Base-by-base conservation (phyloP, 2,329 filamentous ascomycete species). In the Penicillium sp. region DNA sequence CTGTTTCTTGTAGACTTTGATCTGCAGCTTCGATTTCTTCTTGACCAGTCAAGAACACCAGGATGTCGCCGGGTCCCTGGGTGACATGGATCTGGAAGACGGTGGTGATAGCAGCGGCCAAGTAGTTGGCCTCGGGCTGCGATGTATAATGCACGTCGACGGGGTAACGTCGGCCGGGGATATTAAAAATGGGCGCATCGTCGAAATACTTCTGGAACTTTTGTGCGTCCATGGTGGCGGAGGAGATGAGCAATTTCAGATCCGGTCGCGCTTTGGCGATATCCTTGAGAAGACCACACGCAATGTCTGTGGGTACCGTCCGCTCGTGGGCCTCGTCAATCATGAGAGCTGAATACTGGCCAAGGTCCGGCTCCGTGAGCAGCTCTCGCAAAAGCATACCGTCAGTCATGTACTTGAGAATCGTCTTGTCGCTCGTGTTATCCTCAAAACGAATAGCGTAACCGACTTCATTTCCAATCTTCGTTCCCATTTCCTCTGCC, bases 291-390 rank as follows among this genome's bases (percentile, higher is more conserved):
- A 99, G 74, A 9, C 90, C 91, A 52, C 96, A 83, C 7, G 97
- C 74, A 50, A 99, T 92, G 71, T 99, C 94, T 0, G 93, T 96
- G 46, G 91, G 86, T 0, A 97, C 82, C 0, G 91, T 96, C 60
- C 94, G 82, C 70, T 99, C 94, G 82, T 99, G 94, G 0, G 94
- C 94, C 70, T 99, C 94, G 68, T 99, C 94, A 50, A 99, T 93
- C 87, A 99, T 97, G 56, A 99, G 75, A 10, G 87, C 90, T 4
- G 90, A 89, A 63, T 97, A 97, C 13, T 85, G 85, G 1, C 85
- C 83, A 5, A 97, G 77, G 60, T 93, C 86, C 0, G 93, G 92
- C 64, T 96, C 91, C 0, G 90, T 93, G 75, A 97, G 84, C 59
- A 97, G 89, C 68, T 96, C 91, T 67, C 91, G 83, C 24, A 97